A percentile compares a stretch with the other conserved stretches of the same genome.
Conservation (phyloP, 202 grass and related monocot genomes). For the Sporobolus alterniflorus region DNA sequence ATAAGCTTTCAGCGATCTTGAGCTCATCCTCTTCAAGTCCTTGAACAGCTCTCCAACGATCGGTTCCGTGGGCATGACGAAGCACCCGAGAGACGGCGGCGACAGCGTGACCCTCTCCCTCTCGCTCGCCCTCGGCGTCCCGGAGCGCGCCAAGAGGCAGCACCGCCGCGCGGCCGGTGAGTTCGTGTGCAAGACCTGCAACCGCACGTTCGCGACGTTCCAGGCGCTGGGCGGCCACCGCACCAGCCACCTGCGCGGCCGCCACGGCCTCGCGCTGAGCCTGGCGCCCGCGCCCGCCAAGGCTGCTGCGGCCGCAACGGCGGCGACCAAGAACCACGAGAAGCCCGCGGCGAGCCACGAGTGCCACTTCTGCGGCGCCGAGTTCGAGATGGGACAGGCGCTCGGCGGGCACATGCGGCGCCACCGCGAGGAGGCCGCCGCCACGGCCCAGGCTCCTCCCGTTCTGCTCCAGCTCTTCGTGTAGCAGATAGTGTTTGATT, state of each 20-base stretch:
- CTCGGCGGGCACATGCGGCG: conserved; percentile 82
- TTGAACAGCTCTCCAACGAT: too few species aligned
- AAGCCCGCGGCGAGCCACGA: too few species aligned
- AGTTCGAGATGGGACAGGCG: conserved; percentile 45
- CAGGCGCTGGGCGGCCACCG: conserved; percentile 86
- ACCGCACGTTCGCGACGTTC: conserved; percentile 72
- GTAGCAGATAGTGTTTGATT: too few species aligned
- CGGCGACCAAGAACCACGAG: too few species aligned
- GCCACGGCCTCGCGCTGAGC: too few species aligned
- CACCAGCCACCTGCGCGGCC: conserved; percentile 61
- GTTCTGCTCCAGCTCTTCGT: too few species aligned
- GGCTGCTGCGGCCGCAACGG: too few species aligned
- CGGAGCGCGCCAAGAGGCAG: not conserved
- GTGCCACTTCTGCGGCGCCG: too few species aligned
- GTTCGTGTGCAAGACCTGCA: conserved; percentile 79
- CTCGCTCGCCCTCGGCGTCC: conserved; percentile 17
- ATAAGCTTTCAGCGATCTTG: too few species aligned
- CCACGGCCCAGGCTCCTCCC: too few species aligned
- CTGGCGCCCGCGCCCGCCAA: too few species aligned
- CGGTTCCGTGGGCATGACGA: not conserved
- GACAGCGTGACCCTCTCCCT: conserved; percentile 15
- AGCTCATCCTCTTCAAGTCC: too few species aligned
- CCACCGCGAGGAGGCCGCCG: conserved; percentile 33
- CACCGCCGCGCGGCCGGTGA: conserved; percentile 1
- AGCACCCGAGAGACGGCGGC: not conserved